A percentile compares a stretch with the other conserved stretches of the same genome.
Conservation (phyloP, 306 rosid species). For the Pyrus pyrifolia region DNA sequence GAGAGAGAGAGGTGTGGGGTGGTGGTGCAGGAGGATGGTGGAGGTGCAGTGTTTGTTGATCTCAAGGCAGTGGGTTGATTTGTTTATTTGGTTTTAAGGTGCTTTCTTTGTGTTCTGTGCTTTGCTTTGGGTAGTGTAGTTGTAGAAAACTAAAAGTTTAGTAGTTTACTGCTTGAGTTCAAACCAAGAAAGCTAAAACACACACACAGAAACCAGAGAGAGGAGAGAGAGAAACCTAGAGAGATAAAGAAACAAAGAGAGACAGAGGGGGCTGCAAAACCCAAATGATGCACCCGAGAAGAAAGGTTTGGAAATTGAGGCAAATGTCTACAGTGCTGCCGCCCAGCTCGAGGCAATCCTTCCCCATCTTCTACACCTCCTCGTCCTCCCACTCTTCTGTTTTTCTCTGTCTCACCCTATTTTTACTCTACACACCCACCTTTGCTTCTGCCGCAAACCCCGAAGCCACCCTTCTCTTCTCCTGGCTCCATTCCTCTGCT, state of each 20-base stretch:
- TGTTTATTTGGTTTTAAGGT: neutral
- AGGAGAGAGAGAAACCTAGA: neutral
- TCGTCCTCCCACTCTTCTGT: constrained; percentile 5
- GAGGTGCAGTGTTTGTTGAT: constrained; percentile 34
- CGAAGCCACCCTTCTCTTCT: constrained; percentile 66
- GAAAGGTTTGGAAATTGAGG: constrained; percentile 56
- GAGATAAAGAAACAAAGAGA: neutral
- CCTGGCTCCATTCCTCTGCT: constrained; percentile 69
- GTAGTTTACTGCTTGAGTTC: constrained; percentile 21
- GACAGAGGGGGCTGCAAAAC: constrained; percentile 21
- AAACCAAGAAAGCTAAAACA: constrained; percentile 31
- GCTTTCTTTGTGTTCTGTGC: neutral
- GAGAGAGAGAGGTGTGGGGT: constrained; percentile 9
- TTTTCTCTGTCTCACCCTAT: constrained; percentile 9
- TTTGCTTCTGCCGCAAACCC: constrained; percentile 44
- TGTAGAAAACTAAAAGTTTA: neutral
- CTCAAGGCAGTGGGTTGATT: constrained; percentile 33
- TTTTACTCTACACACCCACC: constrained; percentile 20
- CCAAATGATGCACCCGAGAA: constrained; percentile 44
- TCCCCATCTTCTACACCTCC: constrained; percentile 1
- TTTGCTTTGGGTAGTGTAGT: constrained; percentile 10
- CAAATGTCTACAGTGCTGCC: constrained; percentile 39
- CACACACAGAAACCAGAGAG: neutral
- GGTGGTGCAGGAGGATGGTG: constrained; percentile 9
- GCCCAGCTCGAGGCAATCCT: constrained; percentile 43